Percentiles rank a stretch among this genome's conserved stretches.
These are phyloP conservation scores for Phytophthora fragariae DNA, from an alignment of 352 stramenopile genomes.

Conservation along the genomic window DNA sequence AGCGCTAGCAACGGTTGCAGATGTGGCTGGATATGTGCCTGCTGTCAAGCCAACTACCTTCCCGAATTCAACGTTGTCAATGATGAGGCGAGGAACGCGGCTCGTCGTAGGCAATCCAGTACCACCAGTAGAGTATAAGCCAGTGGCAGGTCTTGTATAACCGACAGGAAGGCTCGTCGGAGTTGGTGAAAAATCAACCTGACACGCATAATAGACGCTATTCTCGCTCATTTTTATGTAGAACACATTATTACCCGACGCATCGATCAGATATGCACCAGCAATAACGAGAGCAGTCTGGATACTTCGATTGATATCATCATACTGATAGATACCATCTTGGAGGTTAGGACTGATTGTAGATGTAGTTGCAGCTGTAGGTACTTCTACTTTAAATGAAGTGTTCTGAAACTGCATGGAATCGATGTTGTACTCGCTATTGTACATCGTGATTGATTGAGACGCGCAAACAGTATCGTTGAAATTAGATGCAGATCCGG, in stretches of 20 bases:
- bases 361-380: slow-evolving; percentile 9
- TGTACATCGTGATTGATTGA: slow-evolving; percentile 15
- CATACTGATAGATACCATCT: slow-evolving; percentile 19
- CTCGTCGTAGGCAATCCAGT: slow-evolving; percentile 21
- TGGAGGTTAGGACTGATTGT: not conserved
- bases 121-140: slow-evolving; percentile 8
- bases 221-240: slow-evolving; percentile 21
- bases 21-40: slow-evolving; percentile 12
- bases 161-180: slow-evolving; percentile 1
- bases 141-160: slow-evolving; percentile 11
- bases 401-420: slow-evolving; percentile 3
- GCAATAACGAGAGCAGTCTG: slow-evolving; percentile 18
- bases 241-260: slow-evolving; percentile 9
- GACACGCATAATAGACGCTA: slow-evolving; percentile 14
- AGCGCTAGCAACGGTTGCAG: slow-evolving; percentile 5
- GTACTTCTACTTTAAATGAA: slow-evolving; percentile 17
- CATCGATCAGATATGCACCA: slow-evolving; percentile 16
- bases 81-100: slow-evolving; percentile 9
- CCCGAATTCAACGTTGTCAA: slow-evolving; percentile 26
- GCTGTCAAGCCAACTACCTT: slow-evolving; percentile 8
- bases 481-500: not conserved
- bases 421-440: slow-evolving; percentile 21
- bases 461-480: not conserved
- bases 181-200: slow-evolving; percentile 6
- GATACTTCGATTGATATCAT: slow-evolving; percentile 14